Evolutionary conservation across 306 rosid species (phyloP), one percentile per base, ranked within the genome.

Genomic region (Fagus sylvatica): DNA sequence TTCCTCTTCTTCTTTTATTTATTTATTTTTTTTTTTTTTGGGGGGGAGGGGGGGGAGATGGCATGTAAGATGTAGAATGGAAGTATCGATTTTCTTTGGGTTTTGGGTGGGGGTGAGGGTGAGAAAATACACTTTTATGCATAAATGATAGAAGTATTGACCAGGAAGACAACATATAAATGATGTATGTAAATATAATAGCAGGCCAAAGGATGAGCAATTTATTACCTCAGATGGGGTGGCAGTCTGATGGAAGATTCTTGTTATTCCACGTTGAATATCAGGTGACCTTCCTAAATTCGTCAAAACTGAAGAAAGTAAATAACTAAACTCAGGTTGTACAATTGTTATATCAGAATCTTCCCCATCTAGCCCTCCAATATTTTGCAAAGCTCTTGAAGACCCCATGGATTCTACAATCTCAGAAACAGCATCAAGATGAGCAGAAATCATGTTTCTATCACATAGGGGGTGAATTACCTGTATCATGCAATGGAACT

Each of bases 231-330:
- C 98, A 57, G 93, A 80, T 37, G 98, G 96, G 69, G 92, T 79
- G 73, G 96, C 96, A 71, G 96, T 92, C 78, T 79, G 76, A 81
- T 92, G 98, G 79, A 89, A 92, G 80, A 90, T 91, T 86, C 98
- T 88, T 32, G 98, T 91, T 80, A 95, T 88, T 53, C 98, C 98
- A 36, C 97, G 98, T 80, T 95, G 98, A 80, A 92, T 80, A 80
- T 95, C 98, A 11, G 92, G 89, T 53, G 91, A 87, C 72, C 91
- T 89, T 76, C 93, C 90, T 83, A 95, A 84, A 74, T 81, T 71
- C 32, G 84, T 84, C 85, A 95, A 88, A 84, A 95, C 93, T 64
- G 84, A 85, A 55, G 97, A 89, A 73, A 95, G 93, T 74, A 91
- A 39, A 81, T 82, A 55, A 72, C 76, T 85, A 61, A 93, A 64